Evolutionary conservation across 1,139 yeast genomes (phyloP).

Genomic region (Scheffersomyces cryptocercus): DNA sequence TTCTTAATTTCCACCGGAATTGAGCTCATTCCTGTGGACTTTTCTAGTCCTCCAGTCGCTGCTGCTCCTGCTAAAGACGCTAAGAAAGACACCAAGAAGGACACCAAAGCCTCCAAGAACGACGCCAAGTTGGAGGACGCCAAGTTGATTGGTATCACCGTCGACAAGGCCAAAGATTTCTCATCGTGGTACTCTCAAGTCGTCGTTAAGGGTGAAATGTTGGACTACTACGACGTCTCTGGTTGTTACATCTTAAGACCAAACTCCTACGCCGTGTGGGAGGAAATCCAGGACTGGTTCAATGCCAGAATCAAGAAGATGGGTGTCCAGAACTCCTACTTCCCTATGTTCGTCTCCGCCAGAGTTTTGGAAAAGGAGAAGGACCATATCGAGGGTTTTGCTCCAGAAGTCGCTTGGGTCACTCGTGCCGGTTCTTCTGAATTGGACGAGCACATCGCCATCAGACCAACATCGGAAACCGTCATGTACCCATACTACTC

Average conservation of each 20-base stretch:
- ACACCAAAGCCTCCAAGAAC: constrained; percentile 23
- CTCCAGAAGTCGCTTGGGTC: constrained; percentile 99
- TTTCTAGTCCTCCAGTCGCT: constrained; percentile 42
- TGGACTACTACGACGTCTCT: constrained; percentile 97
- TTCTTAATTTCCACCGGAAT: constrained; percentile 60
- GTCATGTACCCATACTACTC: constrained; percentile 99
- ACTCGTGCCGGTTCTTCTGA: constrained; percentile 94
- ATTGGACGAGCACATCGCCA: constrained; percentile 96
- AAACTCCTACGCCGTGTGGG: constrained; percentile 94
- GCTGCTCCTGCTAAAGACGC: constrained; percentile 22
- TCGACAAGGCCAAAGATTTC: constrained; percentile 87
- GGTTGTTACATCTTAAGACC: constrained; percentile 99
- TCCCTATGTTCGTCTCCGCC: constrained; percentile 97
- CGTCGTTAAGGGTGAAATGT: constrained; percentile 93
- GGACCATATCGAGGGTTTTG: constrained; percentile 98
- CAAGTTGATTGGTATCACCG: constrained; percentile 93
- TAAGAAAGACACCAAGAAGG: constrained; percentile 24
- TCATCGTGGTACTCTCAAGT: constrained; percentile 98
- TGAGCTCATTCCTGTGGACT: constrained; percentile 60
- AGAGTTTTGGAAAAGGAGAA: constrained; percentile 94
- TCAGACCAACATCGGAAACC: constrained; percentile 98
- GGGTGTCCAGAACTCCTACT: constrained; percentile 94
- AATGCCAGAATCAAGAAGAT: constrained; percentile 75
- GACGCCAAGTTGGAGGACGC: constrained; percentile 79
- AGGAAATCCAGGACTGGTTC: constrained; percentile 85